phyloP scores from a whole-genome alignment of 2,329 filamentous ascomycete genomes.

The Nigrograna mackinnonii region DNA sequence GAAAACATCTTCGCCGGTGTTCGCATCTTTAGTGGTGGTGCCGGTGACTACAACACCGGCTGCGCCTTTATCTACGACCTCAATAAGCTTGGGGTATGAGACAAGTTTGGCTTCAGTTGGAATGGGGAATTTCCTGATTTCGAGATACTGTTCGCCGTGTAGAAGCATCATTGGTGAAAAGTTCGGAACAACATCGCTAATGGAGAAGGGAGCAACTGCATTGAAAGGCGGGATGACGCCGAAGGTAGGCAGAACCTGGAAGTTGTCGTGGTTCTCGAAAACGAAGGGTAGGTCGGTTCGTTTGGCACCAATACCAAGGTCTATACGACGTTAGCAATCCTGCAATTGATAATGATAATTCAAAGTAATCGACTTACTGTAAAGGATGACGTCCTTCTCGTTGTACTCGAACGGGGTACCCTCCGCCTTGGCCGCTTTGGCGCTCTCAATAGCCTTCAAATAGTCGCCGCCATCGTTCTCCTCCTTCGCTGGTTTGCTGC shows the following conservation, averaged over 20 bases:
- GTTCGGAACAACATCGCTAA: constrained; percentile 86
- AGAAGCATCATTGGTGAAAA: constrained; percentile 99
- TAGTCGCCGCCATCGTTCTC: constrained; percentile 61
- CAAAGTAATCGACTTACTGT: constrained; percentile 56
- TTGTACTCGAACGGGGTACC: constrained; percentile 81
- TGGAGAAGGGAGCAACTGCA: constrained; percentile 76
- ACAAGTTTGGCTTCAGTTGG: constrained; percentile 79
- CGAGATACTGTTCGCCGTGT: constrained; percentile 97
- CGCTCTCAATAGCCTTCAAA: constrained; percentile 74
- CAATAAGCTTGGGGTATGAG: constrained; percentile 79
- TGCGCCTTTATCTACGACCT: constrained; percentile 94
- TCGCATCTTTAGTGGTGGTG: constrained; percentile 81
- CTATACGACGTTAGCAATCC: constrained; percentile 39
- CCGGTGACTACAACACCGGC: constrained; percentile 82
- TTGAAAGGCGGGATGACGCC: constrained; percentile 95
- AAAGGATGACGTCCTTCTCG: constrained; percentile 88
- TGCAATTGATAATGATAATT: background rate
- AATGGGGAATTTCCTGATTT: constrained; percentile 89
- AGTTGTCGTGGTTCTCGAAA: constrained; percentile 88
- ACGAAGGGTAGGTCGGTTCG: constrained; percentile 84
- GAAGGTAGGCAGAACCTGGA: constrained; percentile 93
- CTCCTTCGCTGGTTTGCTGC: constrained; percentile 49
- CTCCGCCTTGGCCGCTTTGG: constrained; percentile 70
- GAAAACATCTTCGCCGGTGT: constrained; percentile 86
- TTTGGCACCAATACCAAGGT: constrained; percentile 91